Percentiles rank a stretch among this genome's conserved stretches.
These are phyloP conservation scores for Teratosphaeriaceae sp. DNA, from an alignment of 2,329 filamentous ascomycete species.

Conservation along the genomic window DNA sequence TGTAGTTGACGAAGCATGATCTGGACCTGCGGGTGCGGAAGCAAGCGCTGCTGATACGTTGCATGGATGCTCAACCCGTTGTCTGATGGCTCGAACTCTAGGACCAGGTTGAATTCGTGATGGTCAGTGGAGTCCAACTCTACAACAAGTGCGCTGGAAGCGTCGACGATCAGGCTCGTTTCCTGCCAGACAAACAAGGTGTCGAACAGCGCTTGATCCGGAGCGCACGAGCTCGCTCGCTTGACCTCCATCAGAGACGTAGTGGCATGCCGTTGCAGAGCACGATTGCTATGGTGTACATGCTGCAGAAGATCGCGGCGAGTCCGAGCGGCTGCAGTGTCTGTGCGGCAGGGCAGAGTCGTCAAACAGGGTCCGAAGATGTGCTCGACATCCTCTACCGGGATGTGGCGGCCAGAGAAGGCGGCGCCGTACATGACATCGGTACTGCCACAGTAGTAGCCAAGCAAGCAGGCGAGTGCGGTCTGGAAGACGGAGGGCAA, in stretches of 20 bases:
- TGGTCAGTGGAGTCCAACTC: conserved; percentile 60
- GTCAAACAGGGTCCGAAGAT: conserved; percentile 75
- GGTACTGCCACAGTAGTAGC: conserved; percentile 53
- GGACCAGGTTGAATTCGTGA: conserved; percentile 66
- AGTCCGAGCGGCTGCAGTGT: conserved; percentile 46
- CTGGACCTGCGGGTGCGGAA: conserved; percentile 51
- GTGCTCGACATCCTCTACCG: conserved; percentile 61
- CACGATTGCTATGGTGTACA: conserved; percentile 60
- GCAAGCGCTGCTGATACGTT: conserved; percentile 47
- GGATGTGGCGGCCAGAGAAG: conserved; percentile 72
- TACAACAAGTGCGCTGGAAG: conserved; percentile 35
- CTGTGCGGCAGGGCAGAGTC: conserved; percentile 64
- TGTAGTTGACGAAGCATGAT: conserved; percentile 58
- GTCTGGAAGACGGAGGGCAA: conserved; percentile 71
- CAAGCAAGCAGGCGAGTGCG: conserved; percentile 59
- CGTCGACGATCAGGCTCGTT: conserved; percentile 42
- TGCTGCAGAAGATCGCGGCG: conserved; percentile 56
- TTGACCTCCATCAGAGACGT: conserved; percentile 65
- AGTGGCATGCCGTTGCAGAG: conserved; percentile 56
- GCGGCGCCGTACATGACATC: conserved; percentile 74
- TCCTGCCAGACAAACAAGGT: conserved; percentile 81
- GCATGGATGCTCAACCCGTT: conserved; percentile 44
- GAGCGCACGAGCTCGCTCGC: conserved; percentile 48
- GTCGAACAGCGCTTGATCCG: conserved; percentile 61
- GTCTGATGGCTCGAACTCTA: conserved; percentile 65